Conservation (phyloP, 768 basidiomycete genomes). For the Suillus tomentosus region DNA sequence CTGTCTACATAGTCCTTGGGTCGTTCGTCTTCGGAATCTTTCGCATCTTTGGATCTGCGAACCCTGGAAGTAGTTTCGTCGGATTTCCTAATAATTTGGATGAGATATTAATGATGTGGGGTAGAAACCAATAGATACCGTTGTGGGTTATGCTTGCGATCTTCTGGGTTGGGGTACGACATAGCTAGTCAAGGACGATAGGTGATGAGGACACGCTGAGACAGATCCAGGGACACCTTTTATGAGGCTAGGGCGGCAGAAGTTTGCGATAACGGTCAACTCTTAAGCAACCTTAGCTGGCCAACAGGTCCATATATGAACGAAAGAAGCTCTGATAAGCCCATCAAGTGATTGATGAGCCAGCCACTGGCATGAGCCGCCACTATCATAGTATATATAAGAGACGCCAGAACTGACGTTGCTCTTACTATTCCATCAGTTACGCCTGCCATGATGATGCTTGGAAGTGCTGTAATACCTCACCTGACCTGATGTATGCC, state of each 20-base stretch:
- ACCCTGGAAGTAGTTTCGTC: neutral
- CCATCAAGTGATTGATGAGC: neutral
- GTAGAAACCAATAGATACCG: neutral
- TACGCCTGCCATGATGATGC: too few relatives aligned
- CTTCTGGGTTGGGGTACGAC: neutral
- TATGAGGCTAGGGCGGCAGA: constrained; percentile 22
- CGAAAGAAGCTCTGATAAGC: neutral
- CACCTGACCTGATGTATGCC: too few relatives aligned
- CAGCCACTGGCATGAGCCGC: neutral
- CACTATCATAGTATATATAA: neutral
- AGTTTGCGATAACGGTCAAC: neutral
- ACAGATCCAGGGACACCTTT: constrained; percentile 9
- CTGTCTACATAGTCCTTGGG: neutral
- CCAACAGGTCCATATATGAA: neutral
- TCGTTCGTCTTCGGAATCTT: neutral
- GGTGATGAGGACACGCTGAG: too few relatives aligned
- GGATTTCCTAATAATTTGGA: neutral
- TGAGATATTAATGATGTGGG: neutral
- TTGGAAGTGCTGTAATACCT: too few relatives aligned
- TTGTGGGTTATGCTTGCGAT: neutral
- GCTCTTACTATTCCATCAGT: too few relatives aligned
- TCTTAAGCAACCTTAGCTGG: neutral
- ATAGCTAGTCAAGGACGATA: neutral
- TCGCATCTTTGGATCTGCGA: neutral
- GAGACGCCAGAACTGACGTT: neutral